Percentiles rank a stretch among this genome's conserved stretches.
Conservation (phyloP, 805 yeast genomes). For the Yarrowia sp. region DNA sequence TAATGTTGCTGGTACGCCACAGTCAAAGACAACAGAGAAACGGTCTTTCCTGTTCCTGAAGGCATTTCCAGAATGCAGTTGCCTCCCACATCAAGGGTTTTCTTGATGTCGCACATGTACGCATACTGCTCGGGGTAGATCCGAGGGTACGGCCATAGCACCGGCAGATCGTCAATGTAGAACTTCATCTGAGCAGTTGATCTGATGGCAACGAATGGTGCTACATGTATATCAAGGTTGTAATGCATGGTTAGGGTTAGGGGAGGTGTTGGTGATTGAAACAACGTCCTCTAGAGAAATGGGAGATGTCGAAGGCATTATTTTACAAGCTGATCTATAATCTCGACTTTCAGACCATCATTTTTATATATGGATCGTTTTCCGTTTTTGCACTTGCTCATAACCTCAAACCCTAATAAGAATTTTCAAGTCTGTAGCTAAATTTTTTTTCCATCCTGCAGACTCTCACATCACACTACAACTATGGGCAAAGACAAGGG, state of each 20-base stretch:
- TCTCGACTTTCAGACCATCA: too few species aligned
- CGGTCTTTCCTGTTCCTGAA: conserved; percentile 98
- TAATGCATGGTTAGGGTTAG: conserved; percentile 16
- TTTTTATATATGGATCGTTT: neutral
- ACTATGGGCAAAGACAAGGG: conserved; percentile 46
- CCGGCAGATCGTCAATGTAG: conserved; percentile 93
- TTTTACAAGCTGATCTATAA: too few species aligned
- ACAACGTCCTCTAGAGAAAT: too few species aligned
- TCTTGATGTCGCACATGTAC: conserved; percentile 94
- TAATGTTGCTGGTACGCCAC: conserved; percentile 94
- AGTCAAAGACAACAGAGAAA: conserved; percentile 86
- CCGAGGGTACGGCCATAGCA: conserved; percentile 92
- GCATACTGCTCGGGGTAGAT: conserved; percentile 98
- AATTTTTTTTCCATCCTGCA: conserved; percentile 35
- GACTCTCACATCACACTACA: conserved; percentile 34
- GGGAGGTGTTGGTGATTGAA: neutral
- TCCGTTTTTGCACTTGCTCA: neutral
- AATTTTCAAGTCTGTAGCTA: conserved; percentile 25
- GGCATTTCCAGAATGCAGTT: conserved; percentile 98
- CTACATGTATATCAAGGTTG: conserved; percentile 23
- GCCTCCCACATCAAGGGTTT: conserved; percentile 94
- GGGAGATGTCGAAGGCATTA: too few species aligned
- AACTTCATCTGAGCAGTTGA: conserved; percentile 63
- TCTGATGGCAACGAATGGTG: conserved; percentile 11
- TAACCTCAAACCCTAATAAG: conserved; percentile 33